Conservation (phyloP, 139 green algal species). For the Coelastrella sp. region DNA sequence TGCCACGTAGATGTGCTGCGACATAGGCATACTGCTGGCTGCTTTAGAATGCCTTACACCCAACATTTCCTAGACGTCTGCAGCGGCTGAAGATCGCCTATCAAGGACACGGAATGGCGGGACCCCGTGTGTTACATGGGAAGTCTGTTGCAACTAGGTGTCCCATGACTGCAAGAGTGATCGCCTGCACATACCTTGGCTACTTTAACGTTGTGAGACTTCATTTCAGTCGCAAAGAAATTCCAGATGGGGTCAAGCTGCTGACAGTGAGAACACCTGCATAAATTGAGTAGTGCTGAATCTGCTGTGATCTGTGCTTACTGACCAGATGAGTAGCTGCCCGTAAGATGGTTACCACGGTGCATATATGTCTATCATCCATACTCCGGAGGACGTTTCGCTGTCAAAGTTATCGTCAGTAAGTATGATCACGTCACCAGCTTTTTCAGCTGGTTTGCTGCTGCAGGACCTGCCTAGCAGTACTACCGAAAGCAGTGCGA, state of each 20-base stretch:
- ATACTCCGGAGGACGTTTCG: slow-evolving; percentile 42
- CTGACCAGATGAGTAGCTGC: background rate
- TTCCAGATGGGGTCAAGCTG: slow-evolving; percentile 59
- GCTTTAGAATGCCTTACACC: no score
- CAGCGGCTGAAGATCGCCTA: no score
- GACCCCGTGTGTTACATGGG: no score
- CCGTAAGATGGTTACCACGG: slow-evolving; percentile 24
- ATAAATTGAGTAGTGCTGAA: background rate
- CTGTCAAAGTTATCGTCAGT: slow-evolving; percentile 61
- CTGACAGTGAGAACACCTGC: slow-evolving; percentile 59
- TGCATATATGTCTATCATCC: slow-evolving; percentile 58
- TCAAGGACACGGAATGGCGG: no score
- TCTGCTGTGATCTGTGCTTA: no score
- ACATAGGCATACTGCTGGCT: no score
- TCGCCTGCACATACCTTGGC: slow-evolving; percentile 55
- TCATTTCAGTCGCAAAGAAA: slow-evolving; percentile 44
- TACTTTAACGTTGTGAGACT: slow-evolving; percentile 42
- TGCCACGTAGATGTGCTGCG: no score
- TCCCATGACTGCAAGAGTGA: no score
- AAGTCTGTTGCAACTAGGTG: no score
- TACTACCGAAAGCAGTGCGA: background rate
- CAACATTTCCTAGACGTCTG: no score
- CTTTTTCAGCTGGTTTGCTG: background rate
- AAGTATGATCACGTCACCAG: slow-evolving; percentile 42
- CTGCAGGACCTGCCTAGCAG: background rate